Percentiles rank a stretch among this genome's conserved stretches.
Evolutionary conservation across 805 yeast genomes (phyloP).

Genomic region (Ascoidea asiatica): DNA sequence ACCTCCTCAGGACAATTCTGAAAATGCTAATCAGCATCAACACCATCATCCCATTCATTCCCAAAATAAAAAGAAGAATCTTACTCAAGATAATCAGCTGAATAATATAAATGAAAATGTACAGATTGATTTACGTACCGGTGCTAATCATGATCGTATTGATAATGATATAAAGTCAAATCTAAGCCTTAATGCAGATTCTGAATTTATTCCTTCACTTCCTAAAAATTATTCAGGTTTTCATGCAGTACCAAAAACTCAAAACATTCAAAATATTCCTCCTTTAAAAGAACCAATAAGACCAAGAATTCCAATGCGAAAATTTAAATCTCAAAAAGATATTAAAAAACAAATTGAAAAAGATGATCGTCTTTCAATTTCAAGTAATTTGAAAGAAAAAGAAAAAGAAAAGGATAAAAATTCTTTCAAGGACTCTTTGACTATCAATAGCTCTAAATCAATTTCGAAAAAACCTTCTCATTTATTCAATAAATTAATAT

Average conservation of each 20-base stretch:
- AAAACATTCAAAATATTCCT: slow-evolving; percentile 1
- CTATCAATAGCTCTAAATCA: neutral
- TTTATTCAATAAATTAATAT: neutral
- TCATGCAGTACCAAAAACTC: slow-evolving; percentile 3
- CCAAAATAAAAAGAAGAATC: neutral
- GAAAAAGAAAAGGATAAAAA: no score
- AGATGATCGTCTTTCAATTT: neutral
- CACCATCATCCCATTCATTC: neutral
- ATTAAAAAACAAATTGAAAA: neutral
- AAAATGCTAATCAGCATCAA: neutral
- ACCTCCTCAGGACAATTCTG: neutral
- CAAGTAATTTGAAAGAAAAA: neutral
- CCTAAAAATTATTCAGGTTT: slow-evolving; percentile 5
- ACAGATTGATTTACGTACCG: neutral
- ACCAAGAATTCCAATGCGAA: slow-evolving; percentile 3
- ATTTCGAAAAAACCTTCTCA: neutral
- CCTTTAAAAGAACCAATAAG: slow-evolving; percentile 5
- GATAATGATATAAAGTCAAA: neutral
- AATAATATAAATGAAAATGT: neutral
- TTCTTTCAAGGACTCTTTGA: neutral
- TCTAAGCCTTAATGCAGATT: slow-evolving; percentile 1
- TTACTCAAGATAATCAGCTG: neutral
- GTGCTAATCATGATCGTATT: neutral
- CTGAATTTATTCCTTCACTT: neutral
- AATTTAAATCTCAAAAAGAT: neutral